Evolutionary conservation across 1,139 yeast species (phyloP), one percentile per base, ranked within the genome.

Genomic region (Yamadazyma diddensiae): DNA sequence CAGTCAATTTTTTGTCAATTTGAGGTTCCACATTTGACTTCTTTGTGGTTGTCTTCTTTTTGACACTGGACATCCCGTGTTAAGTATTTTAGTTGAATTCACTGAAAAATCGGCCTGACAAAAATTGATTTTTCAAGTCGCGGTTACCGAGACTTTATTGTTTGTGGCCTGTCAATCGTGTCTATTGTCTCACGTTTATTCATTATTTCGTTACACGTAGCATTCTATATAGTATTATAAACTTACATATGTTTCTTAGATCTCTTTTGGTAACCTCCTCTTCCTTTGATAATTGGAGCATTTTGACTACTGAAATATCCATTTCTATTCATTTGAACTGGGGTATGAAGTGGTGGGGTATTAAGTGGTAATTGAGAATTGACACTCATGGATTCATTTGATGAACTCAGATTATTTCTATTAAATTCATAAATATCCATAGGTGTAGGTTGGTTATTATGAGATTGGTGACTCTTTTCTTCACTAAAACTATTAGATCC

Each of bases 191-290:
- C n/a, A n/a, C n/a, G n/a, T n/a, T n/a, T n/a, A n/a, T n/a, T n/a
- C n/a, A n/a, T n/a, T n/a, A n/a, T n/a, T n/a, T n/a, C n/a, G n/a
- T n/a, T n/a, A n/a, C n/a, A n/a, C n/a, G n/a, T n/a, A n/a, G n/a
- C n/a, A 18, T 18, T 18, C 8, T 18, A 9, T 18, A 6, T 18
- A n/a, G 6, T 11, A 16, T 23, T 11, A 11, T 12, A 14, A 11
- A 4, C 5, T 23, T 30, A 36, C 39, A 58, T 57, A 26, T 45
- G 47, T 31, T 65, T 62, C 46, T 65, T 68, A 0, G 73, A 56
- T 39, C 74, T 52, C 46, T 66, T 70, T 43, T 71, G 77, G 40
- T 65, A 62, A 1, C 77, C 77, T 3, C 77, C 77, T 40, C 77
- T 57, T 10, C 77, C 77, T 42, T 61, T 64, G 28, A 71, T 53